phyloP scores from a whole-genome alignment of 352 stramenopile species.

The Phytophthora melonis region DNA sequence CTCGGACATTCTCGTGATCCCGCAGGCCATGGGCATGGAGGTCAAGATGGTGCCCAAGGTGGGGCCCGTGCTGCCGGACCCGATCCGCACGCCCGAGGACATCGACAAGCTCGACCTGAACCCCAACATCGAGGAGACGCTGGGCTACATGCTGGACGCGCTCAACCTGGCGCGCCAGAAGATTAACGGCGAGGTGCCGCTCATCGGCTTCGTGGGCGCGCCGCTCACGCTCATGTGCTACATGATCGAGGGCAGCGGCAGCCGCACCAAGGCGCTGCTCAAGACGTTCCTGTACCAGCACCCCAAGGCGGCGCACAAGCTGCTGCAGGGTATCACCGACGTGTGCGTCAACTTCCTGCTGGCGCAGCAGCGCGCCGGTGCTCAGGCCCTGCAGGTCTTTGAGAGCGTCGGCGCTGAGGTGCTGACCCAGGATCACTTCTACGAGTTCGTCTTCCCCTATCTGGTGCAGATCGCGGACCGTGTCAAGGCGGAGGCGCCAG shows the following conservation, averaged over 20 bases:
- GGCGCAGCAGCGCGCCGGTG: conserved; percentile 93
- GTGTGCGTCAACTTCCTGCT: conserved; percentile 97
- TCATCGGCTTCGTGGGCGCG: conserved; percentile 98
- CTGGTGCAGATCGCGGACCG: conserved; percentile 81
- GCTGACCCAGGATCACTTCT: conserved; percentile 94
- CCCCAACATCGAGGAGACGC: conserved; percentile 92
- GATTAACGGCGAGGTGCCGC: conserved; percentile 93
- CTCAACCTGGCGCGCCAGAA: conserved; percentile 94
- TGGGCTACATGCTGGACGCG: conserved; percentile 96
- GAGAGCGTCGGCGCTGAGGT: conserved; percentile 97
- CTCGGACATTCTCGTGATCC: conserved; percentile 99
- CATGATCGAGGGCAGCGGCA: conserved; percentile 98
- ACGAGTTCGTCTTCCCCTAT: conserved; percentile 96
- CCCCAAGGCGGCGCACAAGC: conserved; percentile 89
- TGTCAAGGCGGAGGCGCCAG: conserved; percentile 73
- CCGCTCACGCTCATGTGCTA: conserved; percentile 98
- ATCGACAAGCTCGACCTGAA: conserved; percentile 92
- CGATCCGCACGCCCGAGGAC: conserved; percentile 88
- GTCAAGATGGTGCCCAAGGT: conserved; percentile 96
- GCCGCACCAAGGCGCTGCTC: conserved; percentile 94
- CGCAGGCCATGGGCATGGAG: conserved; percentile 96
- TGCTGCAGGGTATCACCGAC: conserved; percentile 95
- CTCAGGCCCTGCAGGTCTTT: conserved; percentile 97
- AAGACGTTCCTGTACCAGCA: conserved; percentile 97
- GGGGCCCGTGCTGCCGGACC: conserved; percentile 86